Evolutionary conservation across 768 basidiomycete species (phyloP).

Genomic region (Trametes maxima): DNA sequence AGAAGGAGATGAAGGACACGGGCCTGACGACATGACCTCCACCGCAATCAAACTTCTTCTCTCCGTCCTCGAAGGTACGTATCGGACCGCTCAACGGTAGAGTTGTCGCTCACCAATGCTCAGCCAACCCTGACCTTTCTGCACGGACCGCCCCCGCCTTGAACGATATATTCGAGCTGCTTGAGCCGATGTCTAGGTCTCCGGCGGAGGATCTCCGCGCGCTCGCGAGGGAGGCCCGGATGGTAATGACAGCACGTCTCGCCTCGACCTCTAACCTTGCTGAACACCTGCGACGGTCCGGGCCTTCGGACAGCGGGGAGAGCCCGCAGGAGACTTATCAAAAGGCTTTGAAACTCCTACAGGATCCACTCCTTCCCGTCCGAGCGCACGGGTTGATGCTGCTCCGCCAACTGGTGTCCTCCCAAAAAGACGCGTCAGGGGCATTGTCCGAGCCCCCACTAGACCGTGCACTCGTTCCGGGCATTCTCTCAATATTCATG

Average conservation of each 20-base stretch:
- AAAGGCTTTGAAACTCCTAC: conserved; percentile 82
- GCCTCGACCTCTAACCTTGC: conserved; percentile 55
- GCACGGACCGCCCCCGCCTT: conserved; percentile 63
- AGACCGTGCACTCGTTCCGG: conserved; percentile 72
- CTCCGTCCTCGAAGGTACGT: conserved; percentile 81
- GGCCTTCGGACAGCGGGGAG: conserved; percentile 39
- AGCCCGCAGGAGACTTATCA: conserved; percentile 72
- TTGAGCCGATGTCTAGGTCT: conserved; percentile 59
- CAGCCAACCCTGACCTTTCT: conserved; percentile 61
- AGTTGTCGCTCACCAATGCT: background rate
- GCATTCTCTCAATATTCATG: conserved; percentile 85
- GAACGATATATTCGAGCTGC: conserved; percentile 66
- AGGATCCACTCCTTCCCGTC: conserved; percentile 92
- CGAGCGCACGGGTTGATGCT: conserved; percentile 89
- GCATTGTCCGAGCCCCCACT: conserved; percentile 29
- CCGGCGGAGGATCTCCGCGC: conserved; percentile 51
- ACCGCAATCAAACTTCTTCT: conserved; percentile 83
- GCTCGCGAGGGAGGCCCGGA: conserved; percentile 74
- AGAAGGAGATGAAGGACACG: conserved; percentile 51
- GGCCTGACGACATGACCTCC: conserved; percentile 48
- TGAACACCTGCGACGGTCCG: conserved; percentile 22
- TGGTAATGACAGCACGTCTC: conserved; percentile 81
- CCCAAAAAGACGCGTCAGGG: conserved; percentile 28
- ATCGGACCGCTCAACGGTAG: background rate
- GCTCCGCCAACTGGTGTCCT: conserved; percentile 73